Evolutionary conservation across 2,329 filamentous ascomycete genomes (phyloP).

Genomic region (Neofusicoccum cordaticola): DNA sequence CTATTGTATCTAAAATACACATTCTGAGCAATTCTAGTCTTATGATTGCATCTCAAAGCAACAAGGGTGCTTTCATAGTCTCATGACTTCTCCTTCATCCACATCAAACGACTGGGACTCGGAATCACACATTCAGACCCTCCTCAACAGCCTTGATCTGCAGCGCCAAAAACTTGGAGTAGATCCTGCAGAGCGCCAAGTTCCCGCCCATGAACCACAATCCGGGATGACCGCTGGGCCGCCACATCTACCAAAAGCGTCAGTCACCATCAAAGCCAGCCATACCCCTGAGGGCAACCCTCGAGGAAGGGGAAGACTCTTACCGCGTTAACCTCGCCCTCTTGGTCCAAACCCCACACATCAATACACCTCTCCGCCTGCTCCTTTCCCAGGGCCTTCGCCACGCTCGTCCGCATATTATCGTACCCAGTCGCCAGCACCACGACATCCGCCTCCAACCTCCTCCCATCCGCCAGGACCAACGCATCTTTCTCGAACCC

Average conservation of each 20-base stretch:
- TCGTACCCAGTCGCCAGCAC: conserved; percentile 58
- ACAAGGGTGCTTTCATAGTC: neutral
- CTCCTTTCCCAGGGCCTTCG: conserved; percentile 60
- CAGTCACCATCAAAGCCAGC: neutral
- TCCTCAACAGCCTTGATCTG: conserved; percentile 44
- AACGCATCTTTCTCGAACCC: conserved; percentile 48
- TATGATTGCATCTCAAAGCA: neutral
- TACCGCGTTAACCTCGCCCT: conserved; percentile 33
- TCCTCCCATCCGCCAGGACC: conserved; percentile 50
- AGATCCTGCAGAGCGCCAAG: conserved; percentile 35
- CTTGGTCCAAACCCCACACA: conserved; percentile 40
- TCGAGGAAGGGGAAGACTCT: conserved; percentile 13
- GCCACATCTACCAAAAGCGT: conserved; percentile 32
- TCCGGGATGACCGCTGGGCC: conserved; percentile 37
- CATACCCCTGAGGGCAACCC: neutral
- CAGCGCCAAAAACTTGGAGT: conserved; percentile 37
- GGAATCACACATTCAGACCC: conserved; percentile 21
- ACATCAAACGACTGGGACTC: too few relatives aligned
- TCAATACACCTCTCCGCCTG: conserved; percentile 58
- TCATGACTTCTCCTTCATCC: neutral
- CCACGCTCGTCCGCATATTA: conserved; percentile 64
- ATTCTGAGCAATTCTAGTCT: too few relatives aligned
- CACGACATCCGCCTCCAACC: conserved; percentile 59
- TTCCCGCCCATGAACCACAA: conserved; percentile 43
- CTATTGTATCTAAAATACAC: too few relatives aligned